Evolutionary conservation across 495 filamentous ascomycete genomes (phyloP).

Genomic region (Tirmania nivea): DNA sequence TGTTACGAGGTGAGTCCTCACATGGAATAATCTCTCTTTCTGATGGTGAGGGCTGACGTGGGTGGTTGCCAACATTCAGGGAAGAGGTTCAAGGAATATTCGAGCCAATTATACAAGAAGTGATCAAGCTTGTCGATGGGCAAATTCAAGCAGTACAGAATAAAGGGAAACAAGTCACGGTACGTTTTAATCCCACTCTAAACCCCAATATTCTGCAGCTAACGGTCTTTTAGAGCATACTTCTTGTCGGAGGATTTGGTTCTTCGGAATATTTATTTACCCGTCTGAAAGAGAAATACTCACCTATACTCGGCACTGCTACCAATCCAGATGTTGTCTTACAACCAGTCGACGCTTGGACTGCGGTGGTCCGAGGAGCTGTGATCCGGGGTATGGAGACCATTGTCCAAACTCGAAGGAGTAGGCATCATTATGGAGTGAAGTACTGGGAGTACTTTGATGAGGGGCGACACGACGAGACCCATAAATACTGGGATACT

Average conservation of each 20-base stretch:
- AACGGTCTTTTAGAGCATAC: conserved; percentile 15
- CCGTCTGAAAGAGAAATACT: conserved; percentile 20
- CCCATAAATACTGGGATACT: conserved; percentile 12
- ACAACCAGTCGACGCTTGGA: conserved; percentile 25
- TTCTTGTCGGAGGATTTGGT: conserved; percentile 28
- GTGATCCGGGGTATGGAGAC: conserved; percentile 19
- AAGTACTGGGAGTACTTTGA: conserved; percentile 20
- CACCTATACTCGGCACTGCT: conserved; percentile 22
- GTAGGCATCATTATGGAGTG: conserved; percentile 31
- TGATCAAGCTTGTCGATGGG: conserved; percentile 17
- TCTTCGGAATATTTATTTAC: conserved; percentile 21
- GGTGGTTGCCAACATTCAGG: neutral
- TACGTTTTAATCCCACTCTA: conserved; percentile 12
- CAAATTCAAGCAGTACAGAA: conserved; percentile 3
- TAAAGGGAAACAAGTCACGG: conserved; percentile 18
- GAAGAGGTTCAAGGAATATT: conserved; percentile 14
- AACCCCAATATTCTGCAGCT: neutral
- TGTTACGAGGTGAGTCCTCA: conserved; percentile 24
- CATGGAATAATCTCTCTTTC: neutral
- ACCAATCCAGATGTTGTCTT: conserved; percentile 23
- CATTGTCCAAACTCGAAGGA: conserved; percentile 26
- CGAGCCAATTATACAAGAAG: conserved; percentile 21
- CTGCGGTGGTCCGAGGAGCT: conserved; percentile 18
- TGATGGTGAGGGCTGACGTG: neutral
- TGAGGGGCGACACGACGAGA: conserved; percentile 13